phyloP scores from a whole-genome alignment of 2,329 filamentous ascomycete genomes.

The Phialemoniopsis sp. region DNA sequence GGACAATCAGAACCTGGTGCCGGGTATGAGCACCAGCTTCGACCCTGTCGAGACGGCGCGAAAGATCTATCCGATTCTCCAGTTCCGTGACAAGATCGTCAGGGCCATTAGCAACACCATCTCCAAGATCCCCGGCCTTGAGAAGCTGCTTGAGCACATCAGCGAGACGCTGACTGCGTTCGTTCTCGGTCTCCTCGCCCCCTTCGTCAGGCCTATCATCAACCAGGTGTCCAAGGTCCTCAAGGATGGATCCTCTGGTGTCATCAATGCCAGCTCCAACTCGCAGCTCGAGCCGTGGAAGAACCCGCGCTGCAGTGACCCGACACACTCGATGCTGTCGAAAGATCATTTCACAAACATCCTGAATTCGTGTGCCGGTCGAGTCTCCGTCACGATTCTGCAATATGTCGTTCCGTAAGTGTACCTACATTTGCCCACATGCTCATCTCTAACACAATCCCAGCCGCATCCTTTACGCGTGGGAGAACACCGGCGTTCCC shows the following conservation, averaged over 20 bases:
- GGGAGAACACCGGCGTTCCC: slow-evolving; percentile 81
- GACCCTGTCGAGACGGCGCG: slow-evolving; percentile 73
- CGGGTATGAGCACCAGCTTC: slow-evolving; percentile 71
- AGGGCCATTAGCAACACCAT: slow-evolving; percentile 81
- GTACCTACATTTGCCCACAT: not conserved
- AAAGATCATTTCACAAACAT: slow-evolving; percentile 83
- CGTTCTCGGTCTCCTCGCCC: slow-evolving; percentile 83
- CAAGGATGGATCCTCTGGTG: slow-evolving; percentile 76
- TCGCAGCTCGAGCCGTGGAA: slow-evolving; percentile 79
- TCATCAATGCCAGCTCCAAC: slow-evolving; percentile 64
- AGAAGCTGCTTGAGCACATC: slow-evolving; percentile 88
- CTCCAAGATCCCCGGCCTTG: slow-evolving; percentile 86
- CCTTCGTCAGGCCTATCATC: slow-evolving; percentile 90
- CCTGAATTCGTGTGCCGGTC: slow-evolving; percentile 72
- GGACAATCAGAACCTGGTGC: slow-evolving; percentile 54
- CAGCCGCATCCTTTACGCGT: slow-evolving; percentile 80
- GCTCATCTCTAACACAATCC: slow-evolving; percentile 12
- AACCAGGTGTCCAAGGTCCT: slow-evolving; percentile 77
- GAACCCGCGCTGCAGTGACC: slow-evolving; percentile 67
- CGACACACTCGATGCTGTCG: slow-evolving; percentile 77
- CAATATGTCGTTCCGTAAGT: slow-evolving; percentile 79
- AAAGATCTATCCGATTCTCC: slow-evolving; percentile 91
- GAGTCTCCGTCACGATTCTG: slow-evolving; percentile 69
- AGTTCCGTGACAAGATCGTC: slow-evolving; percentile 92
- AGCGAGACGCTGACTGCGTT: slow-evolving; percentile 91